Evolutionary conservation across 176 grass and related monocot genomes (phyloP).

Genomic region (Phoenix roebelenii): DNA sequence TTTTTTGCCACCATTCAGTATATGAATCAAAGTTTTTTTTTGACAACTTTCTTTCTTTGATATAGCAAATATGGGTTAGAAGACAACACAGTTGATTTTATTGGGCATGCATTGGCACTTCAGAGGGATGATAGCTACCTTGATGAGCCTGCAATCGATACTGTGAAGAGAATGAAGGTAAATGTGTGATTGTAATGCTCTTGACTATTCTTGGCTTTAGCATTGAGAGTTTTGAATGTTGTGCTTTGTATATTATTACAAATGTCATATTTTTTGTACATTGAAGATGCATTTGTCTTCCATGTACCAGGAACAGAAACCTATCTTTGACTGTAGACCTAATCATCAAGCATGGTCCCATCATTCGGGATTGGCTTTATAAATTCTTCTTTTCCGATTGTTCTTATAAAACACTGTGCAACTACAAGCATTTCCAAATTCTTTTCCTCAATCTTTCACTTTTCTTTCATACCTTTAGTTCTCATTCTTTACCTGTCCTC

Average conservation of each 20-base stretch:
- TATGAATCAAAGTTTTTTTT: not conserved
- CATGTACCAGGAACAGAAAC: not conserved
- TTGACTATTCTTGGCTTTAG: too few species aligned
- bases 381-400: too few species aligned
- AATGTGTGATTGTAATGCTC: conserved; percentile 1
- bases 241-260: too few species aligned
- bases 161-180: conserved; percentile 86
- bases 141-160: conserved; percentile 71
- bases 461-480: too few species aligned
- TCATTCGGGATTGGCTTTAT: too few species aligned
- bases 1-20: not conserved
- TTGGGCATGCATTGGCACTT: conserved; percentile 88
- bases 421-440: too few species aligned
- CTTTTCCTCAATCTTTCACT: too few species aligned
- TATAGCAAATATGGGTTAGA: conserved; percentile 89
- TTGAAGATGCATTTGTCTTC: not conserved
- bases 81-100: conserved; percentile 92
- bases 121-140: conserved; percentile 77
- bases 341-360: too few species aligned
- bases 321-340: not conserved
- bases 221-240: too few species aligned
- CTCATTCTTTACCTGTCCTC: too few species aligned
- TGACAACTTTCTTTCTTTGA: conserved; percentile 11
- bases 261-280: not conserved
- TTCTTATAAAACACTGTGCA: too few species aligned